Conservation (phyloP, 495 filamentous ascomycete genomes). For the Tirmania nivea region DNA sequence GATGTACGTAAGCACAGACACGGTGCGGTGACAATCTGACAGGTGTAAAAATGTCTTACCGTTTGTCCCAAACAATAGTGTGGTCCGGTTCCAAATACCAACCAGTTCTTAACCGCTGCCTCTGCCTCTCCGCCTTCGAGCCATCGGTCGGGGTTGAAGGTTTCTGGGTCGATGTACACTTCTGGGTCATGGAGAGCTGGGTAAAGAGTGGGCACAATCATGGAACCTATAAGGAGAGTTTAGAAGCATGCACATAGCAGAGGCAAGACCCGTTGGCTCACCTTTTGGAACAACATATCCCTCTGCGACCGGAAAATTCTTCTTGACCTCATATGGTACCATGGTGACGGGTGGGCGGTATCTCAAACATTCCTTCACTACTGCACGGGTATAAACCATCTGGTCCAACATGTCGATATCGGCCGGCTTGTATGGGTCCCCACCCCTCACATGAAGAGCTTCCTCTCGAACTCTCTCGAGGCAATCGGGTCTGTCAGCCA, state of each 20-base stretch:
- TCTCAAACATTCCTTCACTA: conserved; percentile 80
- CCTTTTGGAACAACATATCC: conserved; percentile 77
- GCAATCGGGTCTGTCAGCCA: conserved; percentile 82
- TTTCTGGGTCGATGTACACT: conserved; percentile 72
- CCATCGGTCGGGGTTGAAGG: conserved; percentile 82
- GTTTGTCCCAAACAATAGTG: conserved; percentile 94
- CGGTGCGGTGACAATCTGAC: neutral
- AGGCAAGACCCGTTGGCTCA: conserved; percentile 6
- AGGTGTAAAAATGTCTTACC: conserved; percentile 1
- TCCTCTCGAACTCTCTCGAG: conserved; percentile 83
- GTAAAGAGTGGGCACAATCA: conserved; percentile 83
- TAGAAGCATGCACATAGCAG: neutral
- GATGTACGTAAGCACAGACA: neutral
- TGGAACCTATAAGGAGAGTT: conserved; percentile 34
- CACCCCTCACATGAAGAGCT: conserved; percentile 56
- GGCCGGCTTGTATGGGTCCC: conserved; percentile 46
- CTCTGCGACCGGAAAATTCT: conserved; percentile 76
- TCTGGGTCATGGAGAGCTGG: conserved; percentile 84
- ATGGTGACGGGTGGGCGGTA: conserved; percentile 95
- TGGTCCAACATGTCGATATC: conserved; percentile 69
- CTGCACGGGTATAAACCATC: conserved; percentile 75
- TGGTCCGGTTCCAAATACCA: conserved; percentile 88
- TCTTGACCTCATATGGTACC: conserved; percentile 92
- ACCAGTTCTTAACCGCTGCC: conserved; percentile 82
- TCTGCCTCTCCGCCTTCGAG: conserved; percentile 69